Base-by-base conservation (phyloP, 371 early-diverging fungal genomes). In the Rhizomucor pusillus region DNA sequence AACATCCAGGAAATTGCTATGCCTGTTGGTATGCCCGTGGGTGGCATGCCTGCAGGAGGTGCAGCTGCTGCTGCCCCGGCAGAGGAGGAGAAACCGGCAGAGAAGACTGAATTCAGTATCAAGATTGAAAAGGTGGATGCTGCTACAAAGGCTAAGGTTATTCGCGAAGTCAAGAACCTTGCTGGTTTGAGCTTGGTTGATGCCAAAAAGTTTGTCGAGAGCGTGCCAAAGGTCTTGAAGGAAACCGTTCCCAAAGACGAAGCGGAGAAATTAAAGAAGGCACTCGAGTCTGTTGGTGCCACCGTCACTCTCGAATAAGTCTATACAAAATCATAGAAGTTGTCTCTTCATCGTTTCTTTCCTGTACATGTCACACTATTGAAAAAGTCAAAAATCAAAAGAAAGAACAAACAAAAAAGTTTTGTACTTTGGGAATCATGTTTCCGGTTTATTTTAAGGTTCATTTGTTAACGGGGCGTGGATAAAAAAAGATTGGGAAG, bases 141-240 rank as follows among this genome's bases (percentile, higher is more conserved):
- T 33, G 89, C 90, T 37, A 71, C 90, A 59, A 98, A 98, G 80
- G 97, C 98, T 56, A 98, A 98, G 84, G 86, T 98, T 54, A 98
- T 98, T 64, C 88, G 94, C 73, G 98, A 98, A 79, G 94, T 98
- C 66, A 96, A 97, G 86, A 87, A 84, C 70, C 69, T 97, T 63
- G 94, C 96, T 22, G 92, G 94, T 53, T 84, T 92, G 54, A 96
- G 91, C 80, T 76, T 98, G 77, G 94, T 98, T 16, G 97, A 96
- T 74, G 98, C 98, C 63, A 98, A 98, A 87, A 97, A 96, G 85
- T 97, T 98, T 75, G 97, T 97, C 20, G 98, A 98, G 73, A 80
- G 90, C 54, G 96, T 89, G 52, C 98, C 98, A 65, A 96, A 97
- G 82, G 89, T 93, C 51, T 82, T 98, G 66, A 90, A 91, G 80